Percentiles rank a stretch among this genome's conserved stretches.
phyloP scores from a whole-genome alignment of 495 filamentous ascomycete species.

The Penicillium subrubescens region DNA sequence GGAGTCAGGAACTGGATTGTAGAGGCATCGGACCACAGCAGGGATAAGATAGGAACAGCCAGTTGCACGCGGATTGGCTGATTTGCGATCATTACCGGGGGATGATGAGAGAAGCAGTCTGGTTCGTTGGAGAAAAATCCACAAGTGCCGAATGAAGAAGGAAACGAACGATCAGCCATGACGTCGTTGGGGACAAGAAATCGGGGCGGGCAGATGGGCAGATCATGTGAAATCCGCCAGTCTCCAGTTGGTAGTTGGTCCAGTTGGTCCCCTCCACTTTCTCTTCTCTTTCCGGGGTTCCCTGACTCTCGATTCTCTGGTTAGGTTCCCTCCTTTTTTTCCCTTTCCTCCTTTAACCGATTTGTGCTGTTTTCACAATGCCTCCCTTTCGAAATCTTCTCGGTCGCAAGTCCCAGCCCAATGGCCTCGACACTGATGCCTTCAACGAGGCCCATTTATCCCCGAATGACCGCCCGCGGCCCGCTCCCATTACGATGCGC shows the following conservation, averaged over 20 bases:
- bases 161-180: not conserved
- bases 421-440: constrained; percentile 44
- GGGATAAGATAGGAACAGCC: not conserved
- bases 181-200: not conserved
- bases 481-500: constrained; percentile 59
- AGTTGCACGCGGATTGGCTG: not conserved
- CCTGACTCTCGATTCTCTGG: not conserved
- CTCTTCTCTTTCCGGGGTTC: constrained; percentile 1
- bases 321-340: not conserved
- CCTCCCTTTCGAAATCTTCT: constrained; percentile 77
- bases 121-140: not conserved
- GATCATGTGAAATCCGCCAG: not conserved
- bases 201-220: not conserved
- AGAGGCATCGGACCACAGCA: not conserved
- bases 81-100: not conserved
- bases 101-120: not conserved
- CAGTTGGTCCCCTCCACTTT: not conserved
- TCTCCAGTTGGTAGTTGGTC: not conserved
- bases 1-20: not conserved
- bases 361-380: constrained; percentile 38
- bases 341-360: not conserved
- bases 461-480: constrained; percentile 38
- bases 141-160: not conserved
- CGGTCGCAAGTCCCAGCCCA: constrained; percentile 57
- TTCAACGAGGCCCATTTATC: constrained; percentile 54